Evolutionary conservation across 2,329 filamentous ascomycete genomes (phyloP).

Genomic region (Penicillium sp.): DNA sequence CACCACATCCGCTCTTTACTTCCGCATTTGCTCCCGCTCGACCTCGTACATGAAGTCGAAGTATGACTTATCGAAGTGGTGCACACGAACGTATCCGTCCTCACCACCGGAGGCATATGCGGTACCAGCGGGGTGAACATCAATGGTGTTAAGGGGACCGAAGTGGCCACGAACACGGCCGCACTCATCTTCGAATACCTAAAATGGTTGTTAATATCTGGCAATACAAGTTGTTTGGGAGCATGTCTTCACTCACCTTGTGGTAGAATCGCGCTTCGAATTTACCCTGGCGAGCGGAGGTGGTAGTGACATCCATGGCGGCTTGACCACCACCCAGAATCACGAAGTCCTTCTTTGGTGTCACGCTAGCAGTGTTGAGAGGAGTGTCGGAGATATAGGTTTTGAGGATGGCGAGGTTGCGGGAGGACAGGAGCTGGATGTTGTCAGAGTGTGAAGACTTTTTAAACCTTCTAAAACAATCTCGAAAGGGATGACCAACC

Average conservation of each 20-base stretch:
- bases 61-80: slow-evolving; percentile 98
- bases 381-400: slow-evolving; percentile 90
- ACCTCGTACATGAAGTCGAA: slow-evolving; percentile 99
- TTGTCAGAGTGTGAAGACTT: slow-evolving; percentile 16
- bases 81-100: slow-evolving; percentile 96
- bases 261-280: slow-evolving; percentile 99
- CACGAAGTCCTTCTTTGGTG: slow-evolving; percentile 94
- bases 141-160: slow-evolving; percentile 93
- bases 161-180: slow-evolving; percentile 96
- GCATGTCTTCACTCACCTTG: slow-evolving; percentile 57
- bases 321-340: slow-evolving; percentile 97
- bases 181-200: slow-evolving; percentile 93
- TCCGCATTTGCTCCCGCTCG: slow-evolving; percentile 71
- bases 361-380: slow-evolving; percentile 92
- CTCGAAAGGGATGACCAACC: slow-evolving; percentile 47
- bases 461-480: background rate
- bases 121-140: slow-evolving; percentile 85
- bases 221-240: background rate
- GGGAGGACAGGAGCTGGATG: slow-evolving; percentile 70
- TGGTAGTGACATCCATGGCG: slow-evolving; percentile 98
- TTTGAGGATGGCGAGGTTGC: slow-evolving; percentile 88
- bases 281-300: slow-evolving; percentile 90
- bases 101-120: slow-evolving; percentile 94
- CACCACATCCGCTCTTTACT: slow-evolving; percentile 31
- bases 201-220: background rate